A percentile compares a stretch with the other conserved stretches of the same genome.
phyloP scores from a whole-genome alignment of 2,329 filamentous ascomycete species.

The Coniochaeta pulveracea region DNA sequence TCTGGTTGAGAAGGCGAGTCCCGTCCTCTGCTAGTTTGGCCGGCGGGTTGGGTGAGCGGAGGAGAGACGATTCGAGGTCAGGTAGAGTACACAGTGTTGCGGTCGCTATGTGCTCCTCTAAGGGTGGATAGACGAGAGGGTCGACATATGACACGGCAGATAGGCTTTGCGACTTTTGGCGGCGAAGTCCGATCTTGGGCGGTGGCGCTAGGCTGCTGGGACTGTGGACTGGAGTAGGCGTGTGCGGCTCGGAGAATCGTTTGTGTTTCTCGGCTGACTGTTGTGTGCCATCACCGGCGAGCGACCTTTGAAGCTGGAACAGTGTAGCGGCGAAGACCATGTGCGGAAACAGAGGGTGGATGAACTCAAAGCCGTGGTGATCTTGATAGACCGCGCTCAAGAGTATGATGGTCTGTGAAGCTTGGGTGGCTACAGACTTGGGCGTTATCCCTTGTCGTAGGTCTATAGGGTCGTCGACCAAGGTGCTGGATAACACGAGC shows the following conservation, averaged over 20 bases:
- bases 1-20: background rate
- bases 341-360: constrained; percentile 10
- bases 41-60: background rate
- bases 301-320: constrained; percentile 7
- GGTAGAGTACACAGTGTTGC: background rate
- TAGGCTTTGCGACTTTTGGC: too few relatives aligned
- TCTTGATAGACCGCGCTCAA: constrained; percentile 11
- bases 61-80: too few relatives aligned
- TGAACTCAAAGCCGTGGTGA: constrained; percentile 6
- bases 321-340: constrained; percentile 12
- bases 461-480: constrained; percentile 8
- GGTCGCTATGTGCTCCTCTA: background rate
- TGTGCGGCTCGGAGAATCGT: background rate
- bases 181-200: constrained; percentile 2
- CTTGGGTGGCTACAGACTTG: constrained; percentile 7
- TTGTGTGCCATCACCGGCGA: background rate
- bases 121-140: background rate
- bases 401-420: constrained; percentile 12
- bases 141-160: too few relatives aligned
- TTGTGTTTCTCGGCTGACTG: background rate
- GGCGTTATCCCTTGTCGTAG: constrained; percentile 9
- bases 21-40: background rate
- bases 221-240: background rate
- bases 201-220: background rate
- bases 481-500: constrained; percentile 12